Percentiles rank a stretch among this genome's conserved stretches.
Conservation (phyloP, 345 rosid genomes). For the Linum lewisii region DNA sequence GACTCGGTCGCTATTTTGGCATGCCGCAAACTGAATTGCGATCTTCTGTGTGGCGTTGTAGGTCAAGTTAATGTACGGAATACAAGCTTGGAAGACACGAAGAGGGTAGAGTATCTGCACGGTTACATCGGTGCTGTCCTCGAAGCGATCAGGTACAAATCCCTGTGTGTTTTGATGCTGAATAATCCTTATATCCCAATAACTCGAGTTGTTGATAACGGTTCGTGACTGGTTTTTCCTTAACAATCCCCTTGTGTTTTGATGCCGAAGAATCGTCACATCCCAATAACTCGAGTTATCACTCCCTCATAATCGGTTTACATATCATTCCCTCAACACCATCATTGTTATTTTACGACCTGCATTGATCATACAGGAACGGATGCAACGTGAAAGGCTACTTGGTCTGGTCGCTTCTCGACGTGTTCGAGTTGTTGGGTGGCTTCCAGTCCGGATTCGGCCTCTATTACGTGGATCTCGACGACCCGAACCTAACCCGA, state of each 20-base stretch:
- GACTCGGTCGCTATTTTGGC: too few relatives aligned
- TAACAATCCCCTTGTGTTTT: too few relatives aligned
- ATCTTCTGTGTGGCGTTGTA: slow-evolving; percentile 6
- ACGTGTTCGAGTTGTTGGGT: slow-evolving; percentile 29
- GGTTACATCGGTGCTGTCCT: slow-evolving; percentile 38
- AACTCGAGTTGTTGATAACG: too few relatives aligned
- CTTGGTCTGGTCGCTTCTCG: slow-evolving; percentile 45
- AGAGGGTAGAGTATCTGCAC: slow-evolving; percentile 32
- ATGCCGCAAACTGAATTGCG: background rate
- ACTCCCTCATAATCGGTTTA: too few relatives aligned
- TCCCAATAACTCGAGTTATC: too few relatives aligned
- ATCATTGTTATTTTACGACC: too few relatives aligned
- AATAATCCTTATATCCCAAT: too few relatives aligned
- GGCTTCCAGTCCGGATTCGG: slow-evolving; percentile 32
- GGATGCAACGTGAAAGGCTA: slow-evolving; percentile 41
- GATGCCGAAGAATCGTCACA: too few relatives aligned
- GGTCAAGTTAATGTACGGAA: slow-evolving; percentile 34
- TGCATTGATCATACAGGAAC: slow-evolving; percentile 25
- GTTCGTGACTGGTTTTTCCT: too few relatives aligned
- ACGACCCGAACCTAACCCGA: slow-evolving; percentile 31
- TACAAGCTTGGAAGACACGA: slow-evolving; percentile 32
- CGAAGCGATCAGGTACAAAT: slow-evolving; percentile 32
- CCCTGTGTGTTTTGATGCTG: too few relatives aligned
- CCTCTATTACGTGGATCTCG: slow-evolving; percentile 34
- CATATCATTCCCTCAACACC: too few relatives aligned